Evolutionary conservation across 2,329 filamentous ascomycete genomes (phyloP).

Genomic region (Colletotrichum sp.): DNA sequence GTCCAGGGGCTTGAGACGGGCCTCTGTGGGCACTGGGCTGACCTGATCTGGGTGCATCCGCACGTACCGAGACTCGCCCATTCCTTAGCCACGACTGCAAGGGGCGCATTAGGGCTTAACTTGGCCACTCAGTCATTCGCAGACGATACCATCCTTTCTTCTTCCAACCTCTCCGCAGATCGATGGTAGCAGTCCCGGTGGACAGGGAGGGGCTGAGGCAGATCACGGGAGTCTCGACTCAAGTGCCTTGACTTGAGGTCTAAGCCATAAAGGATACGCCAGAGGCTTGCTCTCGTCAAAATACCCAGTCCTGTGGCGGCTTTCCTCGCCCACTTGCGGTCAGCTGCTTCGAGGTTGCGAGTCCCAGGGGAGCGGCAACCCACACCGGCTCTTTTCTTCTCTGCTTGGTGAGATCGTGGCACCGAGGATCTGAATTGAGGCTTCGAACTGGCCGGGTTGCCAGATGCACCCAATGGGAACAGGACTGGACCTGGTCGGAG

Average conservation of each 20-base stretch:
- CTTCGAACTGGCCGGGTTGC: background rate
- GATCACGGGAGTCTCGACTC: conserved; percentile 10
- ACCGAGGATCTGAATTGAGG: conserved; percentile 4
- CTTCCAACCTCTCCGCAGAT: conserved; percentile 18
- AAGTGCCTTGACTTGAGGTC: background rate
- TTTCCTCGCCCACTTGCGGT: background rate
- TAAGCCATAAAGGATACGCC: background rate
- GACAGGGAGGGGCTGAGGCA: conserved; percentile 9
- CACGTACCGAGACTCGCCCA: conserved; percentile 8
- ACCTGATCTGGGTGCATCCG: background rate
- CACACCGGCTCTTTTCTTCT: background rate
- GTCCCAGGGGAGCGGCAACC: conserved; percentile 4
- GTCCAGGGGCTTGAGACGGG: conserved; percentile 6
- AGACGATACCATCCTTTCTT: conserved; percentile 6
- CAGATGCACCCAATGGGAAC: background rate
- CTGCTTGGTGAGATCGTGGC: conserved; percentile 7
- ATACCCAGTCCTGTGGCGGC: background rate
- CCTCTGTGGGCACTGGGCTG: background rate
- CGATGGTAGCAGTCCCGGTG: conserved; percentile 17
- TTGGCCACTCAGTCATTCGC: background rate
- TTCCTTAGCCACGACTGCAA: conserved; percentile 6
- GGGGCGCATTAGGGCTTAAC: background rate
- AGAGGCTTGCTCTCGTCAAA: background rate
- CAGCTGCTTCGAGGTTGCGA: background rate
- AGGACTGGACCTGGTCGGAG: background rate